phyloP scores from a whole-genome alignment of 768 basidiomycete genomes.

The Suillus occidentalis region DNA sequence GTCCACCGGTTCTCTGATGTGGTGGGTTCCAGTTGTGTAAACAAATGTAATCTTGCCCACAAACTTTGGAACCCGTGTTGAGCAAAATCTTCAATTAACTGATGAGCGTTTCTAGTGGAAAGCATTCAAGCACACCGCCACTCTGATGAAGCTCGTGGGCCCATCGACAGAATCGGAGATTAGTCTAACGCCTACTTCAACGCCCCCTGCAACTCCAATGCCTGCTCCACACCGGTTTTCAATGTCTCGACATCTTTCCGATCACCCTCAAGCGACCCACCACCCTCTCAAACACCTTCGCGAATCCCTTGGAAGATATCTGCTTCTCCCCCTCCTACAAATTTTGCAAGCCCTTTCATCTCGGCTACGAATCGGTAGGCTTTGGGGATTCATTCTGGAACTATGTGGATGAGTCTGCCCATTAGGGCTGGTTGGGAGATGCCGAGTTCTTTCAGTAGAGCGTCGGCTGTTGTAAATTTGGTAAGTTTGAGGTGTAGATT shows the following conservation, averaged over 20 bases:
- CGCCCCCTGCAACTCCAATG: slow-evolving; percentile 25
- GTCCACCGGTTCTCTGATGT: no score
- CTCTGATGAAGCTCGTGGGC: not conserved
- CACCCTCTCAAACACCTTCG: slow-evolving; percentile 42
- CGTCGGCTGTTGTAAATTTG: slow-evolving; percentile 37
- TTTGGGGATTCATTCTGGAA: slow-evolving; percentile 55
- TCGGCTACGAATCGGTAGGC: slow-evolving; percentile 59
- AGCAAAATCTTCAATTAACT: not conserved
- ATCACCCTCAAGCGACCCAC: slow-evolving; percentile 35
- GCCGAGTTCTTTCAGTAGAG: slow-evolving; percentile 46
- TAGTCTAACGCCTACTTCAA: slow-evolving; percentile 7
- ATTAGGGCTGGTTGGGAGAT: slow-evolving; percentile 47
- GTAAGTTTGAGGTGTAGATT: not conserved
- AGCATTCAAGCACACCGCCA: not conserved
- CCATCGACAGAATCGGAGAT: not conserved
- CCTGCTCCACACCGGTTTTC: slow-evolving; percentile 41
- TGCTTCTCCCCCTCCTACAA: slow-evolving; percentile 44
- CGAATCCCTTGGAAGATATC: slow-evolving; percentile 45
- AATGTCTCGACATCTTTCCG: slow-evolving; percentile 39
- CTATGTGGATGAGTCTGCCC: slow-evolving; percentile 35
- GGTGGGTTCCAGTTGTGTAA: not conserved
- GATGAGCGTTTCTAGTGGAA: not conserved
- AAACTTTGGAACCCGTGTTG: not conserved
- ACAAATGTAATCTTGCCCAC: not conserved
- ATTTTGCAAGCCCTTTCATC: slow-evolving; percentile 58